Base-by-base conservation (phyloP, 169 alveolate species). In the Cryptosporidium ubiquitum region DNA sequence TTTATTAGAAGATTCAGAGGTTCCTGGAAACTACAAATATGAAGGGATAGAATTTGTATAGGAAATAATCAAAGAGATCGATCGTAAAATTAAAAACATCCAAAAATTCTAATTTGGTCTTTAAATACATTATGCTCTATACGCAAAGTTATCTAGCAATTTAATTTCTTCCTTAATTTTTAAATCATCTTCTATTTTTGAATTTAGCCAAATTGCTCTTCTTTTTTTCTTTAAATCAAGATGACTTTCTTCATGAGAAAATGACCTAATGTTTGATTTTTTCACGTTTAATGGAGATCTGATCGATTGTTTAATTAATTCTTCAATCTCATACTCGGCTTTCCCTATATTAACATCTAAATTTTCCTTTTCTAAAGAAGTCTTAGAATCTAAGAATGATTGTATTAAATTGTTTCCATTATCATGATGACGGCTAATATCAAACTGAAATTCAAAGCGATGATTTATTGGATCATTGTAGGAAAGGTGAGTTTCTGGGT, bases 1-100 rank as follows among this genome's bases (percentile, higher is more conserved):
- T 18, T 39, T 79, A 10, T 29, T 79, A 26, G 66, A 79, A 10
- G 86, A 79, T 14, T 40, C 20, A 26, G 69, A 79, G 39, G 47
- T 79, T 5, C 86, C 86, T 37, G 86, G 86, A 79, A 37, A 61
- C 40, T 44, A 61, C 52, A 79, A 79, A 39, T 79, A 61, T 26
- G 86, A 79, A 39, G 86, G 86, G 12, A 79, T 79, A 10, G 86
- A 79, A n/a, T 79, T 73, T 73, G 55, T 73, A 10, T 55, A 55
- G 66, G n/a, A 55, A 55, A 12, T 2, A 55, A 55, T 20, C 0
- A 7, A n/a, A 7, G 66, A 23, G 20, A n/a, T 23, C 5, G 3
- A 55, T 64, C 20, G 3, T 47, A 12, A 0, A 14, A 18, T 42
- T 61, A 61, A 18, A 20, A 35, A 6, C 12, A n/a, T 61, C 70